Base-by-base conservation (phyloP, 2,329 filamentous ascomycete species). In the Neonectria neomacrospora region DNA sequence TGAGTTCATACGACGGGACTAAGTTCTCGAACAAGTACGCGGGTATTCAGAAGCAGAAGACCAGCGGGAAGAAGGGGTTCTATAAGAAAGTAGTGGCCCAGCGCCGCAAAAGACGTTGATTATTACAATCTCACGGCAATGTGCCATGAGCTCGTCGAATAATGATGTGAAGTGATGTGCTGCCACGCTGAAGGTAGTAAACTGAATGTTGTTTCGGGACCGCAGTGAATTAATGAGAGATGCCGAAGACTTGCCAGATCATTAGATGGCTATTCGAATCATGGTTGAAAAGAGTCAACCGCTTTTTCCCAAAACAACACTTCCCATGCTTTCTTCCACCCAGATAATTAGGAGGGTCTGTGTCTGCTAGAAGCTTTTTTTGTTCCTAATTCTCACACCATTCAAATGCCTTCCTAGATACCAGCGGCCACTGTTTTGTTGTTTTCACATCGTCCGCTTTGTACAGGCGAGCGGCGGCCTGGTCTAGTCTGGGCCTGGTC, bases 1-100 rank as follows among this genome's bases (percentile, higher is more conserved):
- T 97, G 71, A 69, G 66, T 39, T 70, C 63, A 6, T 68, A 78
- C 52, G 70, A 79, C 30, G 87, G 89, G 23, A 81, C 85, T 63
- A 91, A 92, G 71, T 96, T 97, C 82, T 93, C 92, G 83, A 86
- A 85, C 74, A 97, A 97, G 79, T 98, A 97, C 79, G 85, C 87
- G 60, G 90, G 95, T 61, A 93, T 98, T 53, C 94, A 97, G 76
- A 84, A 84, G 54, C 85, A 86, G 65, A 98, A 97, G 80, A 88
- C 86, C 23, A 97, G 92, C 72, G 96, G 96, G 55, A 96, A 93
- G 82, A 97, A 95, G 80, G 89, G 87, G 1, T 91, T 92, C 73
- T 98, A 97, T 83, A 95, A 95, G 76, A 90, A 90, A 59, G 78
- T 97, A 69, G 88, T 91, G 75, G 76, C 80, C 22, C 71, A 76